Evolutionary conservation across 768 basidiomycete species (phyloP).

Genomic region (Lactarius sanguifluus): DNA sequence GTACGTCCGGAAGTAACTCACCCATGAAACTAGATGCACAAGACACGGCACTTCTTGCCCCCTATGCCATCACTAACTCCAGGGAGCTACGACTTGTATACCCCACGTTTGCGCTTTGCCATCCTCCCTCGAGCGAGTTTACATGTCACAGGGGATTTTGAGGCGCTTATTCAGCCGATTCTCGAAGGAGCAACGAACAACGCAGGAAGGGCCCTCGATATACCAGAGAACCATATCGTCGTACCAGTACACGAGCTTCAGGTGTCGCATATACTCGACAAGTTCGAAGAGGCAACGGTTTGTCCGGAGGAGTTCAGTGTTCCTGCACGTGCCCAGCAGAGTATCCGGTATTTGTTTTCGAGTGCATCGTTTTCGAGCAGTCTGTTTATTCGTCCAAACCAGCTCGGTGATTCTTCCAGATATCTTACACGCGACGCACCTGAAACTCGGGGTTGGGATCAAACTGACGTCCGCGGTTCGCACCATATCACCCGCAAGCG

Average conservation of each 20-base stretch:
- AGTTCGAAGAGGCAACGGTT: slow-evolving; percentile 48
- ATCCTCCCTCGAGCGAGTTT: slow-evolving; percentile 45
- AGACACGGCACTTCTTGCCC: slow-evolving; percentile 51
- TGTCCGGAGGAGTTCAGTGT: slow-evolving; percentile 45
- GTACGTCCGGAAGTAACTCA: neutral
- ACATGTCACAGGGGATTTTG: slow-evolving; percentile 53
- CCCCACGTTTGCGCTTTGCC: slow-evolving; percentile 49
- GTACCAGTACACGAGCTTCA: slow-evolving; percentile 60
- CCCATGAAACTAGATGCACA: slow-evolving; percentile 50
- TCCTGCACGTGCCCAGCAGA: slow-evolving; percentile 52
- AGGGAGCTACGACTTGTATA: slow-evolving; percentile 50
- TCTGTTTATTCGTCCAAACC: neutral
- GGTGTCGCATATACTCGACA: slow-evolving; percentile 47
- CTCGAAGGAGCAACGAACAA: slow-evolving; percentile 40
- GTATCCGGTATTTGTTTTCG: slow-evolving; percentile 43
- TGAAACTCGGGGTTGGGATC: slow-evolving; percentile 56
- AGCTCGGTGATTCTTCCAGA: slow-evolving; percentile 56
- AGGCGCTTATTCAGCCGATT: slow-evolving; percentile 43
- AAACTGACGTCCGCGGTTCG: slow-evolving; percentile 58
- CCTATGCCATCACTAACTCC: slow-evolving; percentile 48
- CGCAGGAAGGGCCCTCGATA: slow-evolving; percentile 39
- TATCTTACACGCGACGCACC: slow-evolving; percentile 45
- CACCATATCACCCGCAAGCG: slow-evolving; percentile 59
- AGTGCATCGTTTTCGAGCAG: neutral
- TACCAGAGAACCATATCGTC: slow-evolving; percentile 41